Conservation (phyloP, 1,284 basidiomycete genomes). For the Leccinum fuscescens region DNA sequence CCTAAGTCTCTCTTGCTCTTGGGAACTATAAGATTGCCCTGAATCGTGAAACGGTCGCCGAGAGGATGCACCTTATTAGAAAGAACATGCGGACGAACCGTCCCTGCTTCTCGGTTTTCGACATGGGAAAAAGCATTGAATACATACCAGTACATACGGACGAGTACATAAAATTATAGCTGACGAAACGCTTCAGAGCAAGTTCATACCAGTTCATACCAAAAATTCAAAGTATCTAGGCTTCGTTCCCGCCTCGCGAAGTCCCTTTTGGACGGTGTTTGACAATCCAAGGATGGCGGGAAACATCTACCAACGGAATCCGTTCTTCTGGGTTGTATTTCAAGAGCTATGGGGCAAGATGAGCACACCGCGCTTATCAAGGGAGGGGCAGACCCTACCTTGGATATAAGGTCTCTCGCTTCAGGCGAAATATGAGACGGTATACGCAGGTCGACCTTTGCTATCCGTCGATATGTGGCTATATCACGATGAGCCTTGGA, state of each 20-base stretch:
- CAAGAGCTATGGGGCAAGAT: slow-evolving; percentile 63
- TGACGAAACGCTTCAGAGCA: slow-evolving; percentile 5
- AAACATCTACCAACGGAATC: slow-evolving; percentile 78
- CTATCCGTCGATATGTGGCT: slow-evolving; percentile 89
- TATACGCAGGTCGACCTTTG: slow-evolving; percentile 79
- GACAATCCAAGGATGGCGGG: slow-evolving; percentile 90
- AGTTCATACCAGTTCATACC: neutral
- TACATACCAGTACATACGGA: slow-evolving; percentile 14
- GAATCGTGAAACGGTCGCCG: neutral
- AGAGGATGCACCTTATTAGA: neutral
- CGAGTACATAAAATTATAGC: slow-evolving; percentile 14
- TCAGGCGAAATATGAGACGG: slow-evolving; percentile 64
- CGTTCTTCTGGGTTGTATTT: slow-evolving; percentile 84
- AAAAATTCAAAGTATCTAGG: slow-evolving; percentile 9
- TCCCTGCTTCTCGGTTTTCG: no score
- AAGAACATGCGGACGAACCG: neutral
- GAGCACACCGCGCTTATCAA: slow-evolving; percentile 22
- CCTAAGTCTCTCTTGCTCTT: neutral
- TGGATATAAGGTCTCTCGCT: slow-evolving; percentile 64
- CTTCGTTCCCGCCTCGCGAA: slow-evolving; percentile 27
- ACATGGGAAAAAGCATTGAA: neutral
- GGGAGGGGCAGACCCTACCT: slow-evolving; percentile 37
- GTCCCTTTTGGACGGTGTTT: slow-evolving; percentile 59
- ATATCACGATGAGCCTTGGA: slow-evolving; percentile 5
- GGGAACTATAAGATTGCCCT: neutral